Evolutionary conservation across 352 stramenopile genomes (phyloP), one percentile per base, ranked within the genome.

Genomic region (Phytophthora chlamydospora): DNA sequence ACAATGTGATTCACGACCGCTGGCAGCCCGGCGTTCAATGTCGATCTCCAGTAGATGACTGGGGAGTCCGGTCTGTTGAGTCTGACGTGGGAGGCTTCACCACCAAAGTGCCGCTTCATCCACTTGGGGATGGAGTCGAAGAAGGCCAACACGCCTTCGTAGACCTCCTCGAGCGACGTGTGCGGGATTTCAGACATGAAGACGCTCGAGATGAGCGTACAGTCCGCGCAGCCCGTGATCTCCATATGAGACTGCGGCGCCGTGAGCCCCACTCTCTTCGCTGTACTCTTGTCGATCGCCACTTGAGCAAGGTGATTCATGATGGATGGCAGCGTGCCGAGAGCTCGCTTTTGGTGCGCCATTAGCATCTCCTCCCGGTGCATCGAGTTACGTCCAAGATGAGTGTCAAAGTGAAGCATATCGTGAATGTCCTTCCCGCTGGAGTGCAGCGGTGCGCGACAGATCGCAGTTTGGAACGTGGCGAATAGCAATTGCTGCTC

Each of bases 401-500:
- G 51, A 10, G 66, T 75, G 33, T 69, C 33, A 11, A 73, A 73
- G 48, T 78, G 70, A 6, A 78, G 48, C 14, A 57, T 31, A 34
- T 65, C 62, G 11, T 57, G 53, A 5, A 75, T 53, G 13, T 61
- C 62, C 16, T 52, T 49, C 0, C 66, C 66, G 33, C 11, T 59
- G 0, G 70, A 75, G 17, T 68, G 49, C 55, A 79, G 49, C 21
- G 71, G 67, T 27, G 67, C 63, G 35, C 27, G 45, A 6, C 63
- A 57, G 11, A 79, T 50, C 0, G 59, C 62, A 3, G 59, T 48
- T 53, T 79, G 71, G 13, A 79, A 50, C 1, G 67, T 66, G 13
- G 71, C 71, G 38, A 75, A 76, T 40, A 66, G 53, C 6, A 76
- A 36, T 40, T 79, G 71, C 45, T 79, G 67, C 49, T 76, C 62